These are phyloP conservation scores for Halophytophthora polymorphica DNA, from an alignment of 352 stramenopile species.

Conservation along the genomic window DNA sequence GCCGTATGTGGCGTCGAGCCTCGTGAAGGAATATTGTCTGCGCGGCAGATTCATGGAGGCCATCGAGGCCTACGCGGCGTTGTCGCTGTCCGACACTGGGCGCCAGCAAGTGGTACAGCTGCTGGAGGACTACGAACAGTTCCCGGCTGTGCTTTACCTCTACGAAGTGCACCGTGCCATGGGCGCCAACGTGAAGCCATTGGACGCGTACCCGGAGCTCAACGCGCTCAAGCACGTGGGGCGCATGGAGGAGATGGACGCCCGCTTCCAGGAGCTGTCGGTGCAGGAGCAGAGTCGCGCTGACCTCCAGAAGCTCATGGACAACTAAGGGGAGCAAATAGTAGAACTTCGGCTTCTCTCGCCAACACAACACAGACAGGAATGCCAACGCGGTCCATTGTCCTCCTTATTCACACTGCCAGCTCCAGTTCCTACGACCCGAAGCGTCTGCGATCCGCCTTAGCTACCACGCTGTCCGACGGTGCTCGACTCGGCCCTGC, in stretches of 20 bases:
- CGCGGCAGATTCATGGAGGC: constrained; percentile 55
- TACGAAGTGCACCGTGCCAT: constrained; percentile 41
- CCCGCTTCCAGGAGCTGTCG: constrained; percentile 43
- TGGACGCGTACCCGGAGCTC: constrained; percentile 49
- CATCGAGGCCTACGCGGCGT: constrained; percentile 41
- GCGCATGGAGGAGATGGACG: constrained; percentile 42
- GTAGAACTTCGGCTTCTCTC: too few relatives aligned
- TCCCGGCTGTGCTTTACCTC: constrained; percentile 37
- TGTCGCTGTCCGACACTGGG: constrained; percentile 29
- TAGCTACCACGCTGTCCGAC: too few relatives aligned
- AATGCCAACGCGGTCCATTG: too few relatives aligned
- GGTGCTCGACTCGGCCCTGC: constrained; percentile 9
- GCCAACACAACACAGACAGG: too few relatives aligned
- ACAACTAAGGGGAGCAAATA: constrained; percentile 13
- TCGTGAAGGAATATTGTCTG: constrained; percentile 51
- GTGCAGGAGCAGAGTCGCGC: constrained; percentile 38
- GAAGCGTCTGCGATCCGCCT: too few relatives aligned
- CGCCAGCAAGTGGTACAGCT: constrained; percentile 30
- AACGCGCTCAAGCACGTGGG: constrained; percentile 44
- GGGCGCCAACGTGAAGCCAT: constrained; percentile 14
- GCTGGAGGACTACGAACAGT: constrained; percentile 60
- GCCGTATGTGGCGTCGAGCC: constrained; percentile 20
- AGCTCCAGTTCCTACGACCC: too few relatives aligned
- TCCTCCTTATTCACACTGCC: too few relatives aligned
- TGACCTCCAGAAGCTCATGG: constrained; percentile 54